Conservation (phyloP, 495 filamentous ascomycete species). For the Penicillium lividum region DNA sequence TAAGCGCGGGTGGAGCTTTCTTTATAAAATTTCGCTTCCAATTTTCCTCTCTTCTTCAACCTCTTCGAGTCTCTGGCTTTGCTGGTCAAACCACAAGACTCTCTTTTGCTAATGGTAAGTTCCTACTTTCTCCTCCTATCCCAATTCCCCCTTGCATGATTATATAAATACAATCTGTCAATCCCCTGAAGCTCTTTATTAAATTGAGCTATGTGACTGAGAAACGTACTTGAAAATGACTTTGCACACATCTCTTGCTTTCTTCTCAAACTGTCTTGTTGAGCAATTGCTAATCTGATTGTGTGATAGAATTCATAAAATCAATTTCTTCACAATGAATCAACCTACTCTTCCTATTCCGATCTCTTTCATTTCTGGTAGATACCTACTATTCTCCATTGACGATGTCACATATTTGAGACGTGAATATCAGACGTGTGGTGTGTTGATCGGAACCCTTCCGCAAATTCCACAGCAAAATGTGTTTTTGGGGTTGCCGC, state of each 20-base stretch:
- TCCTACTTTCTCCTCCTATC: background rate
- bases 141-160: conserved; percentile 57
- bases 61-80: conserved; percentile 29
- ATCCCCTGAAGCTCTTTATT: conserved; percentile 71
- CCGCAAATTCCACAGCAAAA: conserved; percentile 94
- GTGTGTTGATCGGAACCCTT: conserved; percentile 81
- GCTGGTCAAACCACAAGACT: conserved; percentile 36
- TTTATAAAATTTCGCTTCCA: conserved; percentile 27
- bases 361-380: conserved; percentile 77
- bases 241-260: conserved; percentile 12
- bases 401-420: conserved; percentile 79
- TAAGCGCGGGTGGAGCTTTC: conserved; percentile 26
- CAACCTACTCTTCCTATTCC: conserved; percentile 62
- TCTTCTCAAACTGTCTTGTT: background rate
- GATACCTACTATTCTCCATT: conserved; percentile 88
- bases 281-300: conserved; percentile 21
- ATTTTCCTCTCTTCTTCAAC: conserved; percentile 14
- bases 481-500: conserved; percentile 83
- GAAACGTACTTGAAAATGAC: conserved; percentile 53
- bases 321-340: conserved; percentile 33
- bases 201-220: conserved; percentile 50
- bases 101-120: conserved; percentile 39
- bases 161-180: conserved; percentile 79
- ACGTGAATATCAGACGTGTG: conserved; percentile 79
- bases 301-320: conserved; percentile 18